Evolutionary conservation across 371 early-diverging fungal genomes (phyloP), one percentile per base, ranked within the genome.

Genomic region (Encephalitozoon intestinalis): DNA sequence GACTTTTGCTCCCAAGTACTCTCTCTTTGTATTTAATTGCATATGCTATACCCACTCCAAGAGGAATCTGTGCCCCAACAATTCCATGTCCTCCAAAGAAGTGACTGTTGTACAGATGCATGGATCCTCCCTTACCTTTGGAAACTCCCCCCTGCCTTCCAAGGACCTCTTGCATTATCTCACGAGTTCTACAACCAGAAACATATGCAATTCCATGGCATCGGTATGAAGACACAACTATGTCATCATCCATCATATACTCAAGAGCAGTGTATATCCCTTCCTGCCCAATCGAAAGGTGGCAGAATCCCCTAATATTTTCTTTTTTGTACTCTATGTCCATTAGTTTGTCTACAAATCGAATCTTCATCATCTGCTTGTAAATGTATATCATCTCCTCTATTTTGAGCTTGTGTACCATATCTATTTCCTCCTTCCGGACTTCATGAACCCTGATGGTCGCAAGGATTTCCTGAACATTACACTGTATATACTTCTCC

Each of bases 51-150:
- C 98, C 98, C 9, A 94, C 91, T 69, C 96, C 96, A 73, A 97
- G 87, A 49, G 96, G 94, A 46, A 95, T 91, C 87, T 97, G 98
- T 44, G 98, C 96, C 75, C 98, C 98, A 70, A 97, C 98, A 82
- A 97, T 96, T 79, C 98, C 98, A 89, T 97, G 95, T 74, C 98
- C 98, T 79, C 98, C 98, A 86, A 90, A 95, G 87, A 97, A 96
- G 83, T 90, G 89, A 65, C 88, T 87, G 64, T 92, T 90, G 86
- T 94, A 97, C 90, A 97, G 92, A 89, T 97, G 98, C 98, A 97
- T 97, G 70, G 97, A 96, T 34, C 98, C 98, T 77, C 98, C 98
- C 89, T 95, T 97, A 68, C 98, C 98, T 83, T 89, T 87, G 39
- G 94, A 92, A 79, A 91, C 89, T 81, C 98, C 98, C 71, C 86